Base-by-base conservation (phyloP, 768 basidiomycete genomes). In the Coprinopsis cinerea region DNA sequence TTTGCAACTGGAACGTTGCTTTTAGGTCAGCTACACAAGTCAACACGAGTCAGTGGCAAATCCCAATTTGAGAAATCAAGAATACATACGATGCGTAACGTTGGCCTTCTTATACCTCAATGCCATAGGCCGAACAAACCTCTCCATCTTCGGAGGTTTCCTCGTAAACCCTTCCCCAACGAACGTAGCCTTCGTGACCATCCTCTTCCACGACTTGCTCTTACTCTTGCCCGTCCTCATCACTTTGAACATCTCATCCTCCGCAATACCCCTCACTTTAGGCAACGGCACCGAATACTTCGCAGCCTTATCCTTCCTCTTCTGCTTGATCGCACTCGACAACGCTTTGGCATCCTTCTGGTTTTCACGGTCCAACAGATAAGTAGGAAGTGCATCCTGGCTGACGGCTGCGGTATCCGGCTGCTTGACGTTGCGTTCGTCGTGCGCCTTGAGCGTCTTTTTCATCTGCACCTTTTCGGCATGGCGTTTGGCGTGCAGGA, bases 171-270 rank as follows among this genome's bases (percentile, higher is more conserved):
- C 87, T 65, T 97, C 93, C 3, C 95, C 95, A 26, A 99, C 96
- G 61, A 98, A 99, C 7, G 96, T 99, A 26, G 96, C 96, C 69
- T 99, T 99, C 49, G 92, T 96, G 53, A 99, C 90, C 93, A 98
- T 97, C 57, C 93, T 82, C 73, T 99, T 99, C 96, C 96, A 99
- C 15, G 88, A 79, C 69, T 98, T 99, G 61, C 80, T 83, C 71
- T 92, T 96, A 63, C 79, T 88, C 74, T 97, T 97, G 48, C 96
- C 96, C 1, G 95, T 93, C 75, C 92, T 91, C 77, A 99, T 74
- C 25, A 99, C 96, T 75, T 94, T 97, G 78, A 99, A 99, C 88
- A 93, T 96, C 76, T 99, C 96, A 60, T 98, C 96, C 67, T 99
- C 96, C 14, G 95, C 94, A 58, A 99, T 97, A 17, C 96, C 96